These are phyloP conservation scores for Themeda triandra DNA, from an alignment of 176 grass and related monocot species.

Conservation along the genomic window DNA sequence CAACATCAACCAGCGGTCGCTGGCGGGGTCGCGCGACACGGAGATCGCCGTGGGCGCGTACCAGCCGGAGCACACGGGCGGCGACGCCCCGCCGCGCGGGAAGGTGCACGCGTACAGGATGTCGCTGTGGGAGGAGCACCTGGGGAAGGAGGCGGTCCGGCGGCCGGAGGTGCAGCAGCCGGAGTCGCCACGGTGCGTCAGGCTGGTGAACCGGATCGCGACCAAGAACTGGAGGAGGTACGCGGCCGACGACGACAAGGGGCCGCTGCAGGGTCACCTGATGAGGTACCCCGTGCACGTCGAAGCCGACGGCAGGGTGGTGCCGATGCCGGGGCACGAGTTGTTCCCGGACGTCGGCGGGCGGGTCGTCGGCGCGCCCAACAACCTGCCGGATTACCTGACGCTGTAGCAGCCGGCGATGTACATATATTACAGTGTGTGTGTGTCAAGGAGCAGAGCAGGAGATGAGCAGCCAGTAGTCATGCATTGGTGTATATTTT, in stretches of 20 bases:
- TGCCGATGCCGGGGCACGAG: constrained; percentile 1
- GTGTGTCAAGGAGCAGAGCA: background rate
- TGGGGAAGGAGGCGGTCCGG: constrained; percentile 15
- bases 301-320: background rate
- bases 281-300: constrained; percentile 53
- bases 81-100: constrained; percentile 16
- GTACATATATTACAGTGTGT: background rate
- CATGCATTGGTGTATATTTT: too few species aligned
- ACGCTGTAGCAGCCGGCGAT: constrained; percentile 37
- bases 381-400: constrained; percentile 35
- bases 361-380: constrained; percentile 40
- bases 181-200: constrained; percentile 33
- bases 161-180: constrained; percentile 23
- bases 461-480: background rate
- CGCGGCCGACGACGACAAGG: background rate
- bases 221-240: constrained; percentile 42
- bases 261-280: constrained; percentile 40
- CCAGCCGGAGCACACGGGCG: constrained; percentile 45
- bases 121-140: constrained; percentile 74
- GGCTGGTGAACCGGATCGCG: constrained; percentile 36
- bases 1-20: constrained; percentile 91
- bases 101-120: constrained; percentile 55
- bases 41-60: constrained; percentile 85
- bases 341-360: constrained; percentile 64
- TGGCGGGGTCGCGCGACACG: constrained; percentile 74